Evolutionary conservation across 257 asterid genomes (phyloP).

Genomic region (Osmanthus fragrans): DNA sequence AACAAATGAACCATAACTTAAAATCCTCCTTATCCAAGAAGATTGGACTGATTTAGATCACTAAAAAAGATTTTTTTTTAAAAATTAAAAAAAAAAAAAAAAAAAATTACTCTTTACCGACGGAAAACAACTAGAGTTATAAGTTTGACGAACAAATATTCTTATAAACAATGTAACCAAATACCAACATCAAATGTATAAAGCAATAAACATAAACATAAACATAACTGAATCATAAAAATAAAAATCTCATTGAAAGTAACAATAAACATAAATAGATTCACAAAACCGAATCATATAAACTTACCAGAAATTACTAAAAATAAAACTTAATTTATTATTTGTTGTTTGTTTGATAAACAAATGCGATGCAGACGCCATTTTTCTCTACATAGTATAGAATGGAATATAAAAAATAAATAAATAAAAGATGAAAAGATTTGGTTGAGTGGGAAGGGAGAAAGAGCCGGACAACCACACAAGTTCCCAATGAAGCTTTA

Average conservation of each 20-base stretch:
- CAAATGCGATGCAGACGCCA: not conserved
- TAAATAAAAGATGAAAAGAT: not conserved
- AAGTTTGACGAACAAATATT: not conserved
- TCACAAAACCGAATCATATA: not conserved
- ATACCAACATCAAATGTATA: not conserved
- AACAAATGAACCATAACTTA: no score
- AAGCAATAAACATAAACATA: no score
- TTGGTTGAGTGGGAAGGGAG: not conserved
- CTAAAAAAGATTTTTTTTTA: no score
- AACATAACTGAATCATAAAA: no score
- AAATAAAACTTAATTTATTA: not conserved
- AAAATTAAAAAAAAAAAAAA: no score
- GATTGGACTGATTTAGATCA: no score
- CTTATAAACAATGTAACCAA: not conserved
- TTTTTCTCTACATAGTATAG: not conserved
- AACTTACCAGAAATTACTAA: not conserved
- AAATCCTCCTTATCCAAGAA: no score
- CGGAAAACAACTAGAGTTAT: no score
- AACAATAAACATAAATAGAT: not conserved
- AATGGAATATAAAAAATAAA: not conserved
- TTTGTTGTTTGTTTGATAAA: not conserved
- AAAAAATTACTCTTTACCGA: no score
- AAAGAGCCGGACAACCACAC: not conserved
- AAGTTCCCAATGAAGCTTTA: conserved; percentile 5
- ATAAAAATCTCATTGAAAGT: no score